Conservation (phyloP, 2,329 filamentous ascomycete genomes). For the Aspergillus fructus region DNA sequence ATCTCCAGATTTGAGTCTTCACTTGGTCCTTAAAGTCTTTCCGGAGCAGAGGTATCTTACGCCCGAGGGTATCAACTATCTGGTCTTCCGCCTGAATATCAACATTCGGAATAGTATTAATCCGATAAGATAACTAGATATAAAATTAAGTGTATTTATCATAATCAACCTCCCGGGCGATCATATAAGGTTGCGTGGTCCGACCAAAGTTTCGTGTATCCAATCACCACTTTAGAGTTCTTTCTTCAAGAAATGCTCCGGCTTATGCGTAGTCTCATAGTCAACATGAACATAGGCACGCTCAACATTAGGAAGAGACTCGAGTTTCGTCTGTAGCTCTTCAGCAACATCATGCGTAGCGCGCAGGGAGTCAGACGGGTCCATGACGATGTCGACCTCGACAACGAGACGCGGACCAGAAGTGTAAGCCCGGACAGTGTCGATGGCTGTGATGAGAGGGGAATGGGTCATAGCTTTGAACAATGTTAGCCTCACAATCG, state of each 20-base stretch:
- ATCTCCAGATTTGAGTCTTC: too few relatives aligned
- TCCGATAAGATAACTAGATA: too few relatives aligned
- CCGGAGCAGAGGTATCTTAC: too few relatives aligned
- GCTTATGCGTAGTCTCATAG: conserved; percentile 93
- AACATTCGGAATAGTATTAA: too few relatives aligned
- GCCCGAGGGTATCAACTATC: too few relatives aligned
- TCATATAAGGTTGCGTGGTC: too few relatives aligned
- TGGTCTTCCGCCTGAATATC: too few relatives aligned
- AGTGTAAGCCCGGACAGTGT: conserved; percentile 93
- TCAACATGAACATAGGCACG: conserved; percentile 95
- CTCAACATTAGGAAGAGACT: conserved; percentile 88
- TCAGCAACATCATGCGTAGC: conserved; percentile 92
- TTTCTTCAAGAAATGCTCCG: conserved; percentile 74
- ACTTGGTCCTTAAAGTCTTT: too few relatives aligned
- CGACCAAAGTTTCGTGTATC: too few relatives aligned
- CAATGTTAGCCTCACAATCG: neutral
- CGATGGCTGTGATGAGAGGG: conserved; percentile 75
- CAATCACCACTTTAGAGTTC: conserved; percentile 47
- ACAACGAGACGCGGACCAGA: conserved; percentile 84
- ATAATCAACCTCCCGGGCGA: too few relatives aligned
- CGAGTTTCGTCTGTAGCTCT: conserved; percentile 88
- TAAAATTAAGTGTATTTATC: too few relatives aligned
- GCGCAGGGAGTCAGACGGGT: conserved; percentile 67
- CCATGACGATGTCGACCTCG: conserved; percentile 96
- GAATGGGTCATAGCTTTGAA: conserved; percentile 75